Evolutionary conservation across 140 eudicot species (phyloP), one percentile per base, ranked within the genome.

Genomic region (Erigeron philadelphicus): DNA sequence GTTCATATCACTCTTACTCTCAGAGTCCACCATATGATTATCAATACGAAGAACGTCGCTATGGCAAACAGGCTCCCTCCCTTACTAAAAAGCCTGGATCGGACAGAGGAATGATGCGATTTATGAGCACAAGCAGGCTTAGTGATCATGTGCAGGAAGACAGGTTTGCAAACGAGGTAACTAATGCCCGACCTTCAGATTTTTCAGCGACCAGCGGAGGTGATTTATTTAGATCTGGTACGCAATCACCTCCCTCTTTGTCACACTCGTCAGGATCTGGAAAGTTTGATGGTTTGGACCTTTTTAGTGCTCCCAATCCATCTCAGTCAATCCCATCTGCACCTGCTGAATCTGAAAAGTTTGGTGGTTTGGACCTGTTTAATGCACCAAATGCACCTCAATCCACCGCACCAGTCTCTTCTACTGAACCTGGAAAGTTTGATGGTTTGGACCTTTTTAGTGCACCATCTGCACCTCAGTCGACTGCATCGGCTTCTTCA

Each of bases 1-100:
- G 95, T 79, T 89, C 99, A n/a, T 94, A 89, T 68, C 99, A 94
- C 78, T 90, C 97, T 50, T 90, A 75, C 72, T 94, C 99, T 67
- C 99, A 90, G 58, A 94, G 99, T 75, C 99, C 99, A 23, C 97
- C 97, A 7, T 87, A 89, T 58, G 99, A 94, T 84, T 94, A 85
- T 83, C 95, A 94, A 48, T 94, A 94, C 46, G 99, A 94, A 85
- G 99, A 94, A 70, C 82, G 97, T 43, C 89, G 90, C 6, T 87
- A 85, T 40, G 92, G 99, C 60, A 94, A 87, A 74, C 94, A 83
- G 38, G 86, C 84, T 11, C 88, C 87, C 52, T 58, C 87, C 58
- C 89, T 94, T 63, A 80, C 89, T 41, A 87, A 94, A 82, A 89
- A 85, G 77, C 88, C 89, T 16, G 98, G 98, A 41, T 93, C 99